Evolutionary conservation across 73 alveolate species (phyloP).

Genomic region (Symbiodinium natans): DNA sequence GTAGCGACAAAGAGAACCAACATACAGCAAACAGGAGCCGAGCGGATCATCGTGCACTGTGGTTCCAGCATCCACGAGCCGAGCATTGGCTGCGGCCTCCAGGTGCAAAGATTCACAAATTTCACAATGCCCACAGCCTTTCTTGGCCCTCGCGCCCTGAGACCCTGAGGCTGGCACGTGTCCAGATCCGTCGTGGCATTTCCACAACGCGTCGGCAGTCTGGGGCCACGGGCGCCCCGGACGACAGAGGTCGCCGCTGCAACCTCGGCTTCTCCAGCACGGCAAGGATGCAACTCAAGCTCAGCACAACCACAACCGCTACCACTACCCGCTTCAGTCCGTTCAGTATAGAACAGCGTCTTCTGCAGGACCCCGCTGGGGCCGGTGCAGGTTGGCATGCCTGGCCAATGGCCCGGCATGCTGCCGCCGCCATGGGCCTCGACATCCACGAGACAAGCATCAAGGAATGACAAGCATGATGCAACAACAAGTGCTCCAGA

Average conservation of each 20-base stretch:
- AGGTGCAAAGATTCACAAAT: too few species aligned
- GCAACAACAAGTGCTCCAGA: too few species aligned
- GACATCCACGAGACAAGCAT: too few species aligned
- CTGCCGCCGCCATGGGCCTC: slow-evolving; percentile 15
- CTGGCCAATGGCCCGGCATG: slow-evolving; percentile 34
- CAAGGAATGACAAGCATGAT: too few species aligned
- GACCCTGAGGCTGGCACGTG: background rate
- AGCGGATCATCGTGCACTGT: background rate
- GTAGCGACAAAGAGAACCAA: too few species aligned
- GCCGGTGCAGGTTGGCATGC: slow-evolving; percentile 6
- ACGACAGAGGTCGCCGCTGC: background rate
- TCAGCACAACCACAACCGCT: too few species aligned
- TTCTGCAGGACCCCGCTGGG: background rate
- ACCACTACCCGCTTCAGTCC: background rate
- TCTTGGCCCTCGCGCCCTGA: too few species aligned
- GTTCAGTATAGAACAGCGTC: background rate
- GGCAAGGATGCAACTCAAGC: too few species aligned
- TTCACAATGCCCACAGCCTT: too few species aligned
- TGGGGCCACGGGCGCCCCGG: background rate
- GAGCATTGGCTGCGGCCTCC: background rate
- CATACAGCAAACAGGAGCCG: background rate
- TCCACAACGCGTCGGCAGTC: background rate
- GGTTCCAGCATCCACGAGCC: background rate
- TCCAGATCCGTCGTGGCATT: background rate
- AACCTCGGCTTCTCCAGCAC: background rate